Evolutionary conservation across 306 rosid species (phyloP).

Genomic region (Gillenia trifoliata): DNA sequence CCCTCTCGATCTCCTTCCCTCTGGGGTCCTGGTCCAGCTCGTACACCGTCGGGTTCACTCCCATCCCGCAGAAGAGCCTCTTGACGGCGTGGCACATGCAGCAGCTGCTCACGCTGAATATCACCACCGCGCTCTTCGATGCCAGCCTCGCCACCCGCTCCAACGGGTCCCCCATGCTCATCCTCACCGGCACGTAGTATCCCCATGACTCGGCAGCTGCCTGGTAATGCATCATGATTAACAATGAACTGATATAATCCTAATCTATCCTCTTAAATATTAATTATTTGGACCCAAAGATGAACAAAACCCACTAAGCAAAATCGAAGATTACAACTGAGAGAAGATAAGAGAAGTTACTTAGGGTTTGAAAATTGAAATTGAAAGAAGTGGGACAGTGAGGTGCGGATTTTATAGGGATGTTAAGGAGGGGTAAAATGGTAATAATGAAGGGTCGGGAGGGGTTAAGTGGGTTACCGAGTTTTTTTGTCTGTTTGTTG

Average conservation of each 20-base stretch:
- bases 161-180: slow-evolving; percentile 44
- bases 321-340: neutral
- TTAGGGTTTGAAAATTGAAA: neutral
- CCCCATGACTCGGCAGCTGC: slow-evolving; percentile 58
- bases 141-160: slow-evolving; percentile 74
- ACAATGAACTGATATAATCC: neutral
- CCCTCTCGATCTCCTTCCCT: slow-evolving; percentile 79
- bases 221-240: slow-evolving; percentile 48
- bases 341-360: neutral
- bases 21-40: slow-evolving; percentile 81
- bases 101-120: slow-evolving; percentile 85
- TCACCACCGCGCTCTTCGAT: slow-evolving; percentile 83
- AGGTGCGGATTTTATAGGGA: slow-evolving; percentile 10
- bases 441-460: slow-evolving; percentile 6
- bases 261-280: neutral
- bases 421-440: neutral
- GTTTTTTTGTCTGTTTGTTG: slow-evolving; percentile 42
- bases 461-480: neutral
- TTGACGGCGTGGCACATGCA: slow-evolving; percentile 97
- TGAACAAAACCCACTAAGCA: neutral
- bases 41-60: slow-evolving; percentile 76
- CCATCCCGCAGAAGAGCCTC: slow-evolving; percentile 90
- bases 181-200: slow-evolving; percentile 34
- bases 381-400: neutral
- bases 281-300: neutral